Evolutionary conservation across 768 basidiomycete genomes (phyloP), one percentile per base, ranked within the genome.

Genomic region (Trametopsis cervina): DNA sequence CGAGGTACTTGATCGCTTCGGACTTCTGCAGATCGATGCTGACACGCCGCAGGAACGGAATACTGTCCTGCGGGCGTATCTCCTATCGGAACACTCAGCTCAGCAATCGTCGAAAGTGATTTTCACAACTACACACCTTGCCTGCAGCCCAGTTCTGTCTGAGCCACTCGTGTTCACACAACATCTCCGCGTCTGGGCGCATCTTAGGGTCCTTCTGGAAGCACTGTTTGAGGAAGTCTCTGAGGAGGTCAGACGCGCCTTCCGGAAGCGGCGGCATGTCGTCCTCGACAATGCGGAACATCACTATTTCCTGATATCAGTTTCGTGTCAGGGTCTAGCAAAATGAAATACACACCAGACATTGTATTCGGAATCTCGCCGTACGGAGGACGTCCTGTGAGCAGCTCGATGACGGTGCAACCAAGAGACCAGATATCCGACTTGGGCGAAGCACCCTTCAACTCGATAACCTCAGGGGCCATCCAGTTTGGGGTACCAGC

Each of bases 401-500:
- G 70, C 21, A 99, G 75, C 66, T 99, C 95, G 57, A 95, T 82
- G 56, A 97, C 82, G 3, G 95, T 97, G 61, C 94, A 96, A 1
- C 83, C 95, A 54, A 99, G 66, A 0, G 92, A 95, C 93, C 93
- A 96, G 25, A 96, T 94, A 62, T 96, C 93, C 22, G 89, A 85
- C 58, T 92, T 92, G 0, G 85, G 75, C n/a, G 89, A 86, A 6
- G 95, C 89, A 3, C 94, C 94, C 63, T 92, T 87, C 47, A 98
- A 77, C 62, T 92, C 85, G 53, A 99, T 98, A 43, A 97, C 89
- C 66, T 99, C 95, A 2, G 95, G 95, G 10, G 94, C 94, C 93
- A 99, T 98, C 95, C 95, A 99, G 60, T 97, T 95, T 12, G 95
- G 95, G 9, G 95, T 99, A 9, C 95, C 95, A 6, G 88, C 85